These are phyloP conservation scores for Chytriomyces sp. DNA, from an alignment of 192 early-diverging fungal genomes.

Conservation along the genomic window DNA sequence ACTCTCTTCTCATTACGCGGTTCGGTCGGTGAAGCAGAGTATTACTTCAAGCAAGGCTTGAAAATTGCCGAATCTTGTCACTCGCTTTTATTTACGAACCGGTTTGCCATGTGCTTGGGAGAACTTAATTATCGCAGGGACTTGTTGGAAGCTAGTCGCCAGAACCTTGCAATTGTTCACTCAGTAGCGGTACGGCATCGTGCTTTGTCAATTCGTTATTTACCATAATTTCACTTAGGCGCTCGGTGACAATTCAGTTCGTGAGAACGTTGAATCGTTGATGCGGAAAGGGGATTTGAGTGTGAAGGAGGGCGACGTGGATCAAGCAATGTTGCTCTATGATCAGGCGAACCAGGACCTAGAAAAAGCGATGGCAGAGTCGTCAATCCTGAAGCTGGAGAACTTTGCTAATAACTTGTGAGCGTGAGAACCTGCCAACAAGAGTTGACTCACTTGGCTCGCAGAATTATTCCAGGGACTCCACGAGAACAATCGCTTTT, in stretches of 20 bases:
- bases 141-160: conserved; percentile 15
- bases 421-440: not conserved
- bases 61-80: conserved; percentile 50
- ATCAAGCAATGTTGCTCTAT: conserved; percentile 55
- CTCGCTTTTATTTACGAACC: conserved; percentile 39
- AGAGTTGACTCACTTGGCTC: not conserved
- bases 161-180: not conserved
- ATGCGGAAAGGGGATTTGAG: conserved; percentile 55
- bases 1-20: conserved; percentile 58
- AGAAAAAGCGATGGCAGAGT: conserved; percentile 53
- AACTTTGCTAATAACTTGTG: too few relatives aligned
- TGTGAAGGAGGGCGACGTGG: conserved; percentile 38
- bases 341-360: conserved; percentile 50
- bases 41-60: conserved; percentile 62
- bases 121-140: conserved; percentile 57
- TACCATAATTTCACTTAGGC: conserved; percentile 27
- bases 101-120: conserved; percentile 48
- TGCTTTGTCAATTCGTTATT: conserved; percentile 33
- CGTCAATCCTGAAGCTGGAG: conserved; percentile 58
- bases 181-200: not conserved
- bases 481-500: conserved; percentile 47
- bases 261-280: conserved; percentile 32
- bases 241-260: conserved; percentile 27
- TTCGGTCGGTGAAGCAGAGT: conserved; percentile 61
- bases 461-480: conserved; percentile 42